A percentile compares a stretch with the other conserved stretches of the same genome.
Conservation (phyloP, 257 asterid genomes). For the Rauvolfia tetraphylla region DNA sequence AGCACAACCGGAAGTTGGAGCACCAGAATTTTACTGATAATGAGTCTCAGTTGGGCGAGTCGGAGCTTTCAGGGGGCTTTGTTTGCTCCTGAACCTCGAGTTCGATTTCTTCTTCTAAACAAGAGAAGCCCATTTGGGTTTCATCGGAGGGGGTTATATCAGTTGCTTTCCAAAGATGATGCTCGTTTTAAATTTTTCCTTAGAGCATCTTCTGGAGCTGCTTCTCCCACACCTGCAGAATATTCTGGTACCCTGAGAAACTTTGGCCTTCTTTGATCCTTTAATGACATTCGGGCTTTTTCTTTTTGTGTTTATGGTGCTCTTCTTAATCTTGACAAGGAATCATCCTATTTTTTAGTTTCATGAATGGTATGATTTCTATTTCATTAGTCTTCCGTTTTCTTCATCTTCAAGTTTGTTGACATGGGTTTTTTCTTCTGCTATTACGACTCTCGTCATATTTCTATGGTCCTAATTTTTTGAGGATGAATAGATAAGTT, state of each 20-base stretch:
- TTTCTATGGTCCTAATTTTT: background rate
- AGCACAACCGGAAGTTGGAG: background rate
- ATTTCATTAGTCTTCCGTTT: background rate
- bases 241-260: constrained; percentile 37
- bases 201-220: constrained; percentile 44
- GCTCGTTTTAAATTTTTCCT: constrained; percentile 16
- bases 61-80: constrained; percentile 18
- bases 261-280: background rate
- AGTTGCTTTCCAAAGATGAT: constrained; percentile 5
- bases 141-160: constrained; percentile 10
- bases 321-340: too few species aligned
- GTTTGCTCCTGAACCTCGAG: constrained; percentile 1
- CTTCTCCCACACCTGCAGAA: constrained; percentile 43
- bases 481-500: background rate
- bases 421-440: background rate
- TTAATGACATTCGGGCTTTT: too few species aligned
- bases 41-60: constrained; percentile 26
- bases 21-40: constrained; percentile 1
- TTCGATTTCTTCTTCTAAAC: constrained; percentile 24
- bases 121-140: constrained; percentile 3
- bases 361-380: too few species aligned
- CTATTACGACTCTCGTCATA: background rate
- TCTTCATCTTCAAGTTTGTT: background rate
- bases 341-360: background rate
- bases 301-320: too few species aligned